Percentiles rank a stretch among this genome's conserved stretches.
These are phyloP conservation scores for Zygoascus hellenicus DNA, from an alignment of 1,139 yeast genomes.

Conservation along the genomic window DNA sequence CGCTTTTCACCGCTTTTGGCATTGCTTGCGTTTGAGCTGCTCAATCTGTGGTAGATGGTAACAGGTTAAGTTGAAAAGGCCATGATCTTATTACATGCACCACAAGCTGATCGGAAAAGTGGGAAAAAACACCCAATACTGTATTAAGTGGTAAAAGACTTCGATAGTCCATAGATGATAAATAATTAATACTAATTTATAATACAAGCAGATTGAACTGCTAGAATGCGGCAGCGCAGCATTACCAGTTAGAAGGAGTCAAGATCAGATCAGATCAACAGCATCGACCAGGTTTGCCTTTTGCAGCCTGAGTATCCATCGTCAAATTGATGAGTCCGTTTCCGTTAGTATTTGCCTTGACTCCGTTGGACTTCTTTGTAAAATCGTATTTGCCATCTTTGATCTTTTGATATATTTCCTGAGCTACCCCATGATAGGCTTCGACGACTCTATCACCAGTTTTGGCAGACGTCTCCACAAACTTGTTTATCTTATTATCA, in stretches of 20 bases:
- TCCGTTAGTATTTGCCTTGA: slow-evolving; percentile 23
- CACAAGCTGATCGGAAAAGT: too few relatives aligned
- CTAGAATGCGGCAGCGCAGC: too few relatives aligned
- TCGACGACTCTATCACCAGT: slow-evolving; percentile 84
- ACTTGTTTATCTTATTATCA: slow-evolving; percentile 81
- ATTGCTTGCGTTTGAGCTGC: not conserved
- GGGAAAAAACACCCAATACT: too few relatives aligned
- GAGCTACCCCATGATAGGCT: slow-evolving; percentile 78
- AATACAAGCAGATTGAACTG: too few relatives aligned
- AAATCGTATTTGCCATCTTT: slow-evolving; percentile 30
- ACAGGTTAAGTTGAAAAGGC: too few relatives aligned
- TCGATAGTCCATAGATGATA: too few relatives aligned
- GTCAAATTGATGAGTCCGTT: slow-evolving; percentile 22
- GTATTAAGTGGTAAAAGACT: too few relatives aligned
- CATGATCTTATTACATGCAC: too few relatives aligned
- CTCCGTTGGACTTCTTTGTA: slow-evolving; percentile 29
- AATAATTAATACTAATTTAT: too few relatives aligned
- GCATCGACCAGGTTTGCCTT: slow-evolving; percentile 9
- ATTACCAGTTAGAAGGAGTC: too few relatives aligned
- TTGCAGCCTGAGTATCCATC: slow-evolving; percentile 15
- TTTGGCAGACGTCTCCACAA: slow-evolving; percentile 90
- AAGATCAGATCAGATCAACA: not conserved
- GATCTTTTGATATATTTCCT: slow-evolving; percentile 46
- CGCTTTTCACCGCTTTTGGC: slow-evolving; percentile 2
- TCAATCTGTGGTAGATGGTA: too few relatives aligned